Evolutionary conservation across 202 grass and related monocot genomes (phyloP).

Genomic region (Cymbopogon flexuosus): DNA sequence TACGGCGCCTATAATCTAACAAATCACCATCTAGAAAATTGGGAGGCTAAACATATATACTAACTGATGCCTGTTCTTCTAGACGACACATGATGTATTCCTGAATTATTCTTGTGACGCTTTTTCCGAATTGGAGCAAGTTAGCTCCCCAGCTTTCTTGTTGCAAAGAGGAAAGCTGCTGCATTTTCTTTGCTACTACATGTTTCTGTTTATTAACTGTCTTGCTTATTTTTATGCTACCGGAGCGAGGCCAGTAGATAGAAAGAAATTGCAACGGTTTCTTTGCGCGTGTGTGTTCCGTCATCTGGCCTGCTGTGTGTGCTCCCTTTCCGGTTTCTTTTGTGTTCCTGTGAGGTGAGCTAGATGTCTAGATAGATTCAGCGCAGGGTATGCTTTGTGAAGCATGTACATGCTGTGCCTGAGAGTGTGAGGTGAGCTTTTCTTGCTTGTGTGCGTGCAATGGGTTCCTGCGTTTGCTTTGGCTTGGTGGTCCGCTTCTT

Average conservation of each 20-base stretch:
- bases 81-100: not conserved
- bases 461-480: slow-evolving; percentile 30
- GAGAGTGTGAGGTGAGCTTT: slow-evolving; percentile 16
- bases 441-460: slow-evolving; percentile 27
- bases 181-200: slow-evolving; percentile 26
- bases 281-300: slow-evolving; percentile 12
- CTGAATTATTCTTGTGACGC: not conserved
- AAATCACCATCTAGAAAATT: not conserved
- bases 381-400: slow-evolving; percentile 49
- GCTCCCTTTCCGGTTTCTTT: slow-evolving; percentile 35
- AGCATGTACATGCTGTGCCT: slow-evolving; percentile 29
- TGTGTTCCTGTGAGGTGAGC: slow-evolving; percentile 39
- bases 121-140: slow-evolving; percentile 14
- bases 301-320: not conserved
- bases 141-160: slow-evolving; percentile 9
- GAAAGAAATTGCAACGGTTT: slow-evolving; percentile 45
- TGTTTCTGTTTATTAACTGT: slow-evolving; percentile 41
- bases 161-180: slow-evolving; percentile 8
- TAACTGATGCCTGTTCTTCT: not conserved
- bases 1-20: not conserved
- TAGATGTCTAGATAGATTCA: slow-evolving; percentile 65
- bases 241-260: not conserved
- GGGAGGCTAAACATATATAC: not conserved
- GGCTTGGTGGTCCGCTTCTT: slow-evolving; percentile 57
- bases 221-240: slow-evolving; percentile 40